These are phyloP conservation scores for Jamesozyma rosinii DNA, from an alignment of 805 yeast genomes.

Conservation along the genomic window DNA sequence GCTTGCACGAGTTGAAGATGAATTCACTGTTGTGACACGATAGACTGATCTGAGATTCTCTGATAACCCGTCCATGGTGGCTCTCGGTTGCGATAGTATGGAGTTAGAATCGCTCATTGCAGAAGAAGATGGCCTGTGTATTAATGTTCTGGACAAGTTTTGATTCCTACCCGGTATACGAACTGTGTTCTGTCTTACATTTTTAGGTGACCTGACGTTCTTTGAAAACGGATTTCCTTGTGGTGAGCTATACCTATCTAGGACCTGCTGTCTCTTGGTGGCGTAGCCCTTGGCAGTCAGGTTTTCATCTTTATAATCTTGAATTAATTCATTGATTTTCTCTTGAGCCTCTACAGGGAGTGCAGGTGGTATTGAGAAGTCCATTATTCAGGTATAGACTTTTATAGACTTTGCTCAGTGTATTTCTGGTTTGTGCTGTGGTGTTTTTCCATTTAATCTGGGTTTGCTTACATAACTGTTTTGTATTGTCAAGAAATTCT, in stretches of 20 bases:
- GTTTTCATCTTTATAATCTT: constrained; percentile 57
- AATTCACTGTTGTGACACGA: constrained; percentile 27
- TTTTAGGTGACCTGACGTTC: constrained; percentile 4
- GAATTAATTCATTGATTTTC: constrained; percentile 35
- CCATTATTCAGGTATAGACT: constrained; percentile 29
- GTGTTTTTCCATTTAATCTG: too few species aligned
- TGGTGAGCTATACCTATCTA: constrained; percentile 7
- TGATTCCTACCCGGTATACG: constrained; percentile 16
- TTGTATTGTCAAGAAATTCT: too few species aligned
- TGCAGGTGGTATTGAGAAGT: constrained; percentile 40
- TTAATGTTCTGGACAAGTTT: constrained; percentile 9
- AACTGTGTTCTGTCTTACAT: constrained; percentile 6
- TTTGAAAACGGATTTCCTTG: background rate
- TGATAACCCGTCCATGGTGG: background rate
- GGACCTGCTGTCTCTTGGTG: constrained; percentile 38
- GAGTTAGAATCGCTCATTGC: constrained; percentile 6
- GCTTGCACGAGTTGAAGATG: constrained; percentile 15
- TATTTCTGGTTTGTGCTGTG: too few species aligned
- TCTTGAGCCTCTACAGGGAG: constrained; percentile 31
- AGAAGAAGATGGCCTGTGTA: background rate
- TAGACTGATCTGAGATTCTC: constrained; percentile 6
- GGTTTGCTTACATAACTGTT: too few species aligned
- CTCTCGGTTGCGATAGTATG: constrained; percentile 3
- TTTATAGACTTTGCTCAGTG: too few species aligned
- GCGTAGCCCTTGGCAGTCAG: constrained; percentile 65